phyloP scores from a whole-genome alignment of 78 protist species.

The Guillardia theta region DNA sequence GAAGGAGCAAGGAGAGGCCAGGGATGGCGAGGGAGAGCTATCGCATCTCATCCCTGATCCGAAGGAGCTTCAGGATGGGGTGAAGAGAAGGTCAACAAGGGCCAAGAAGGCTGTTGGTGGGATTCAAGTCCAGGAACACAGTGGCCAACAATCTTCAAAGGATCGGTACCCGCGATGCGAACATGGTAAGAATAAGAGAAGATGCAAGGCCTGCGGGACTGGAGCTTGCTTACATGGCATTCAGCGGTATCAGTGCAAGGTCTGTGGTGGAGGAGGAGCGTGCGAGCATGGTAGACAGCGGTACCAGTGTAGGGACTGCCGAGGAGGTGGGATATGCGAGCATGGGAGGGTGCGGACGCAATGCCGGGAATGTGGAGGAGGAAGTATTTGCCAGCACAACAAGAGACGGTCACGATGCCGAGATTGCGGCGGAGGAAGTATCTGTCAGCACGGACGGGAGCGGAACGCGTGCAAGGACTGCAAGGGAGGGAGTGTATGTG shows the following conservation, averaged over 20 bases:
- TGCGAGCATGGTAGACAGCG: not conserved
- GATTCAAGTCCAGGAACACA: no score
- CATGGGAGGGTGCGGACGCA: not conserved
- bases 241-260: not conserved
- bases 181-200: not conserved
- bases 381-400: not conserved
- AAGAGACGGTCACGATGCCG: not conserved
- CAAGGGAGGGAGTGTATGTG: not conserved
- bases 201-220: not conserved
- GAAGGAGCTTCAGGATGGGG: no score
- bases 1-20: no score
- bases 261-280: not conserved
- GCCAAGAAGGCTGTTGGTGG: no score
- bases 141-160: no score
- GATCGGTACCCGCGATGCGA: not conserved
- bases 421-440: not conserved
- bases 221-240: not conserved
- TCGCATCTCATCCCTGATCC: no score
- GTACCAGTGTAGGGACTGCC: not conserved
- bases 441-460: not conserved
- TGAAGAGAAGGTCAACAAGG: no score
- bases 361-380: not conserved
- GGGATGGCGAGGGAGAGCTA: no score
- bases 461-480: constrained; percentile 19
- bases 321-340: not conserved